Conservation (phyloP, 1,139 yeast species). For the Tardiomyces depauwii region DNA sequence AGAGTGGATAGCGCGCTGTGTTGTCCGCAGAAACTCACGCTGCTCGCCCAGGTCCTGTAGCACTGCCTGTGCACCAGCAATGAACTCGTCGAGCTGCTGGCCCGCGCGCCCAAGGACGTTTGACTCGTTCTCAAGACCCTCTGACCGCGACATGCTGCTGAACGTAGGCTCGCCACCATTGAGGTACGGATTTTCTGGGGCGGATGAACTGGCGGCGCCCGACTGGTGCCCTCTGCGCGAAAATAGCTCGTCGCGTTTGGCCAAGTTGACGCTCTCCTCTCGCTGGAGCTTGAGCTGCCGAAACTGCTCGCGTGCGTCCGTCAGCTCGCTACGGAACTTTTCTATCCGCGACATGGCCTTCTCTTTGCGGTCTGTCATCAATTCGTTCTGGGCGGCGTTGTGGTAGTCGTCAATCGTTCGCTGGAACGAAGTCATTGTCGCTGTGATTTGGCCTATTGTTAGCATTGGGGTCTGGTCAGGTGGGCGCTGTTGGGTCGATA, state of each 20-base stretch:
- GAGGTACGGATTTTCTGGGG: conserved; percentile 55
- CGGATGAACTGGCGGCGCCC: conserved; percentile 14
- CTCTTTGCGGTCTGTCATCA: conserved; percentile 41
- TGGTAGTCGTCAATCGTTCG: conserved; percentile 73
- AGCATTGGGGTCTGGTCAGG: too few relatives aligned
- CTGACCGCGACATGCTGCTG: conserved; percentile 29
- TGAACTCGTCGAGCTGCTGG: conserved; percentile 74
- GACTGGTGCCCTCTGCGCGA: conserved; percentile 36
- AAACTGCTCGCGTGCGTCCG: conserved; percentile 46
- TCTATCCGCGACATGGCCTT: conserved; percentile 56
- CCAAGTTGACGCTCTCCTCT: conserved; percentile 40
- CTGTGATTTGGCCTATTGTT: conserved; percentile 51
- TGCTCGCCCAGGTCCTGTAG: conserved; percentile 83
- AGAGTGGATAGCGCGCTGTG: conserved; percentile 56
- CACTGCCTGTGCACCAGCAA: conserved; percentile 82
- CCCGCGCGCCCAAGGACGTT: conserved; percentile 59
- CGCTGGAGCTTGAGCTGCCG: conserved; percentile 52
- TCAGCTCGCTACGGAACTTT: conserved; percentile 50
- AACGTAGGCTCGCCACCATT: conserved; percentile 8
- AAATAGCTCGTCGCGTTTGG: conserved; percentile 47
- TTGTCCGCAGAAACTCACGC: conserved; percentile 52
- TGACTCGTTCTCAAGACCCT: conserved; percentile 61
- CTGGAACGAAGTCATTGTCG: conserved; percentile 63
- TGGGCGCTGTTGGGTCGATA: too few relatives aligned
- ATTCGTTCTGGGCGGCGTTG: conserved; percentile 50